Evolutionary conservation across 75 land plant species (phyloP), one percentile per base, ranked within the genome.

Genomic region (Isoetes taiwanensis): DNA sequence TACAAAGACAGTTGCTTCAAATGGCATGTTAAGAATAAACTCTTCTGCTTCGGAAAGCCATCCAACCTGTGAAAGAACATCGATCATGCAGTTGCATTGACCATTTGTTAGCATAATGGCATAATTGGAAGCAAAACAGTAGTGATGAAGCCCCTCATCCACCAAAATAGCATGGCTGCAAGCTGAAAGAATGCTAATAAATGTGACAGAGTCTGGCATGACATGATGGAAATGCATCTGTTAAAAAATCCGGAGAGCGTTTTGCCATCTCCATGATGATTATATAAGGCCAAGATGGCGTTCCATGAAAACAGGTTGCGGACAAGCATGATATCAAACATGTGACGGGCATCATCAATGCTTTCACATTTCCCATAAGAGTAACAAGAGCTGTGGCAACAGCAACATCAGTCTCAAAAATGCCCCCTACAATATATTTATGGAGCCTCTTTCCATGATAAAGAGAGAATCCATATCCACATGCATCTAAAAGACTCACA

Each of bases 61-160:
- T 4, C 81, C 84, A 3, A 69, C 76, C 14, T 70, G 65, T 1
- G 81, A 80, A 23, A 81, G 63, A n/a, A 81, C 62, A 64, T 74
- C 75, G 28, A 78, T 65, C 71, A 80, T 73, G 60, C 84, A 80
- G 28, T 69, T 75, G 62, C 65, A 72, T 40, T 78, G 84, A 12
- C 75, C 76, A 28, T 52, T 30, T 10, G 62, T 59, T 16, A 75
- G 78, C 28, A 8, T 35, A 20, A 81, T 68, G 2, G 63, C 56
- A 66, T 74, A 68, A 3, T 59, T 38, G 29, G 46, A 29, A 6
- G 1, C 43, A 60, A 81, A 28, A n/a, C 71, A 61, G 20, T 71
- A 81, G 26, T 71, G 56, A 12, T 33, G 50, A 21, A 40, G n/a
- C 16, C 82, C 82, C 11, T 71, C 56, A 12, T 75, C 69, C 25